phyloP scores from a whole-genome alignment of 257 asterid genomes.

The Paulownia fortunei region DNA sequence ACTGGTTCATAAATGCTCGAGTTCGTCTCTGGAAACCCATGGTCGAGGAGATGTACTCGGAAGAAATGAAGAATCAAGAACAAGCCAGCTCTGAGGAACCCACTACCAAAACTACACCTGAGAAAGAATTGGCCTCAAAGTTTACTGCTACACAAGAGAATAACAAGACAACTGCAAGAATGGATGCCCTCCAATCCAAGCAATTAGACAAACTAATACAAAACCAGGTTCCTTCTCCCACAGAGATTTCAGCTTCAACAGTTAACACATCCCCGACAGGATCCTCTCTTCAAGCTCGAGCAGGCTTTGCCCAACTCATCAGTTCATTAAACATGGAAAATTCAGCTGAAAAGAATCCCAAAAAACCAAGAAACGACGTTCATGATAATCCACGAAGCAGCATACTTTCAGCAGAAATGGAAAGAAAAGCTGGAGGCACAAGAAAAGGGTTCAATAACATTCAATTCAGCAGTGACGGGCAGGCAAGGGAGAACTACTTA shows the following conservation, averaged over 20 bases:
- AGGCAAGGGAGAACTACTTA: background rate
- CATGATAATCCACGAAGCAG: constrained; percentile 39
- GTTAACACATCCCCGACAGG: background rate
- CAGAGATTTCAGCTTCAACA: constrained; percentile 34
- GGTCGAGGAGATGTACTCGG: constrained; percentile 84
- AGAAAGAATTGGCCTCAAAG: constrained; percentile 29
- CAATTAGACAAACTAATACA: constrained; percentile 20
- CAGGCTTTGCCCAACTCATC: constrained; percentile 40
- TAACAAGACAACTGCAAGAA: background rate
- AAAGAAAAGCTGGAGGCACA: constrained; percentile 30
- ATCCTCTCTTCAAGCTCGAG: background rate
- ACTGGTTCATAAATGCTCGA: constrained; percentile 86
- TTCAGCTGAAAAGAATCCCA: constrained; percentile 31
- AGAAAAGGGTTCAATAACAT: background rate
- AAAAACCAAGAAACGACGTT: constrained; percentile 42
- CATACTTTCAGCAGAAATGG: constrained; percentile 44
- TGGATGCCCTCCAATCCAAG: constrained; percentile 28
- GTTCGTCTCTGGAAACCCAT: constrained; percentile 90
- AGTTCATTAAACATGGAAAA: constrained; percentile 40
- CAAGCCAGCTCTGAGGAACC: constrained; percentile 33
- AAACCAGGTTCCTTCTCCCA: constrained; percentile 23
- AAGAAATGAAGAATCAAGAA: constrained; percentile 64
- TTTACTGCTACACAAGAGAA: constrained; percentile 34
- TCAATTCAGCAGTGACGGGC: background rate
- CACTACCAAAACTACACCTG: constrained; percentile 23